Percentiles rank a stretch among this genome's conserved stretches.
Evolutionary conservation across 306 rosid species (phyloP).

Genomic region (Vicia villosa): DNA sequence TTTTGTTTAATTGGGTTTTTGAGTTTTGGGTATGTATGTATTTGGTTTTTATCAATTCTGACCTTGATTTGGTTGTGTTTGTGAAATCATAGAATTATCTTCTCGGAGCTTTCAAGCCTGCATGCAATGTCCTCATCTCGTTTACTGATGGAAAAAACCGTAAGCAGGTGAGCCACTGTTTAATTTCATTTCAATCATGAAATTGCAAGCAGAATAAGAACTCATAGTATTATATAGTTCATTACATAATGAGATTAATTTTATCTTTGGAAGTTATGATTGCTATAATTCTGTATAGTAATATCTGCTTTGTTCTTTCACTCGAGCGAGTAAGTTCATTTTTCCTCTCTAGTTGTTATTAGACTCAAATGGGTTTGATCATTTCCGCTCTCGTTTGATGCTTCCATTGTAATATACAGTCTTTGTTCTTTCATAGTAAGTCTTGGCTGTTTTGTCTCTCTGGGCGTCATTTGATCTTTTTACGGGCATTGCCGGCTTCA

Average conservation of each 20-base stretch:
- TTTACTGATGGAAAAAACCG: constrained; percentile 88
- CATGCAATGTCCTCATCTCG: constrained; percentile 78
- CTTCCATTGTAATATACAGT: not conserved
- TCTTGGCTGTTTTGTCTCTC: not conserved
- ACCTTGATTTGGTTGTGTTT: constrained; percentile 27
- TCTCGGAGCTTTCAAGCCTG: constrained; percentile 99
- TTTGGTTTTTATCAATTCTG: not conserved
- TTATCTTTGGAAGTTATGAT: not conserved
- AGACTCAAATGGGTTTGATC: not conserved
- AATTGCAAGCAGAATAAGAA: not conserved
- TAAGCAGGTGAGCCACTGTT: constrained; percentile 68
- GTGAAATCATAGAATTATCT: constrained; percentile 66
- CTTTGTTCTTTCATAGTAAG: not conserved
- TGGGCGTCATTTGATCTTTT: not conserved
- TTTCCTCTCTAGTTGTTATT: not conserved
- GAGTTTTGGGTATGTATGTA: constrained; percentile 23
- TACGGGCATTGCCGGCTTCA: not conserved
- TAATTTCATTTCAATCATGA: constrained; percentile 5
- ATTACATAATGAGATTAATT: not conserved
- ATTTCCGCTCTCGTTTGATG: not conserved
- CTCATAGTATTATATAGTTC: not conserved
- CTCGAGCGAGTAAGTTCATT: not conserved
- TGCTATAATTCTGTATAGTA: not conserved
- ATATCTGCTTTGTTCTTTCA: not conserved
- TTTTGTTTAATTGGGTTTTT: constrained; percentile 23